These are phyloP conservation scores for Phoenix dactylifera DNA, from an alignment of 176 grass and related monocot genomes.

Conservation along the genomic window DNA sequence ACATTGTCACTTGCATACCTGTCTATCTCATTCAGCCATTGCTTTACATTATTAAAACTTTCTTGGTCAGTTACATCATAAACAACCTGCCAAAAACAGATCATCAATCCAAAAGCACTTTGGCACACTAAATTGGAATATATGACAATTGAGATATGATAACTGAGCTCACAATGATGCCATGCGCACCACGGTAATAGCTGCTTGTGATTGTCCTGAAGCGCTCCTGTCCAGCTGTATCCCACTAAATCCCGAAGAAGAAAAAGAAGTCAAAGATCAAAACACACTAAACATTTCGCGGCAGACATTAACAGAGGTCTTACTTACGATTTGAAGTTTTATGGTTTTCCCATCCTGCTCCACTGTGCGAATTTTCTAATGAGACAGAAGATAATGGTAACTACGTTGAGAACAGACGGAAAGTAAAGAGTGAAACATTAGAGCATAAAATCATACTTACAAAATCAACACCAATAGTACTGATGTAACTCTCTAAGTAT, in stretches of 20 bases:
- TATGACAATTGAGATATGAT: background rate
- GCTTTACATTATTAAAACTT: constrained; percentile 15
- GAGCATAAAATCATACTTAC: constrained; percentile 31
- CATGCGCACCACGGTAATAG: constrained; percentile 69
- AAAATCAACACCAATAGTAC: constrained; percentile 81
- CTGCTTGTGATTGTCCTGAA: constrained; percentile 74
- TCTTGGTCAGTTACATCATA: constrained; percentile 14
- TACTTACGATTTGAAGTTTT: constrained; percentile 75
- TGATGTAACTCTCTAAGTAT: constrained; percentile 80
- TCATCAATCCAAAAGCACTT: background rate
- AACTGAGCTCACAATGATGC: constrained; percentile 42
- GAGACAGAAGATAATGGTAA: constrained; percentile 10
- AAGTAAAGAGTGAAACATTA: background rate
- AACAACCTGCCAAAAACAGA: constrained; percentile 1
- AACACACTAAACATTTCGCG: too few relatives aligned
- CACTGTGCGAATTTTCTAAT: constrained; percentile 67
- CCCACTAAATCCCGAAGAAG: constrained; percentile 32
- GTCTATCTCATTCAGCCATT: constrained; percentile 16
- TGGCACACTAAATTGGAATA: too few relatives aligned
- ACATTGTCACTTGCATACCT: constrained; percentile 16
- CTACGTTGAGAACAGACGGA: constrained; percentile 1
- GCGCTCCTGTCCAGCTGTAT: constrained; percentile 69
- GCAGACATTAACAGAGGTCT: background rate
- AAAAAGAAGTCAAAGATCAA: too few relatives aligned
- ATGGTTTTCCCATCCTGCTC: constrained; percentile 86